Conservation (phyloP, 176 grass and related monocot genomes). For the Neostapfia colusana region DNA sequence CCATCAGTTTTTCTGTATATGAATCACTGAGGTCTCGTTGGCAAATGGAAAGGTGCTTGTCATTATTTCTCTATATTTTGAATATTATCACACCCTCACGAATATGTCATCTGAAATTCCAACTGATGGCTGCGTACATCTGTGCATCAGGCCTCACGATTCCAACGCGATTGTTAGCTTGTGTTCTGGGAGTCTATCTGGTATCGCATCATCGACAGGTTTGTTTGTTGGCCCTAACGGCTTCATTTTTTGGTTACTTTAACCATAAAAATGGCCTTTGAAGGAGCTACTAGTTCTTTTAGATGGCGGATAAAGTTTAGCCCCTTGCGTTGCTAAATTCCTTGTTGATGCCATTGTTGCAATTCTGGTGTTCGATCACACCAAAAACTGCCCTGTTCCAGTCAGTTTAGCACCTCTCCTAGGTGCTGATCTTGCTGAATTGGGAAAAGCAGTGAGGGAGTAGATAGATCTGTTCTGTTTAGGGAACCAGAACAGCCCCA, state of each 20-base stretch:
- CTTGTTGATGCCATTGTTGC: not conserved
- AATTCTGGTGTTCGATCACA: no score
- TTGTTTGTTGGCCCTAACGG: not conserved
- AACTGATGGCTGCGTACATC: slow-evolving; percentile 19
- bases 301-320: not conserved
- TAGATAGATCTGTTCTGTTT: no score
- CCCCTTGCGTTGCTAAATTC: not conserved
- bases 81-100: not conserved
- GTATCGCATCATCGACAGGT: slow-evolving; percentile 91
- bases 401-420: no score
- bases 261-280: not conserved
- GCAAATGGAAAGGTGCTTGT: slow-evolving; percentile 74
- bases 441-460: no score
- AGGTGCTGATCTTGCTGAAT: no score
- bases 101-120: not conserved
- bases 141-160: slow-evolving; percentile 64
- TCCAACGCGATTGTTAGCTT: slow-evolving; percentile 67
- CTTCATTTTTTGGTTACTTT: slow-evolving; percentile 1
- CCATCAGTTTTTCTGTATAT: slow-evolving; percentile 96
- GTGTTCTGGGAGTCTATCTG: slow-evolving; percentile 88
- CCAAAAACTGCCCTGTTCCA: no score
- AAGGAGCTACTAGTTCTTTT: not conserved
- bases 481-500: no score
- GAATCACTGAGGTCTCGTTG: slow-evolving; percentile 85
- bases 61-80: slow-evolving; percentile 23